Base-by-base conservation (phyloP, 345 rosid species). In the Crucihimalaya himalaica region DNA sequence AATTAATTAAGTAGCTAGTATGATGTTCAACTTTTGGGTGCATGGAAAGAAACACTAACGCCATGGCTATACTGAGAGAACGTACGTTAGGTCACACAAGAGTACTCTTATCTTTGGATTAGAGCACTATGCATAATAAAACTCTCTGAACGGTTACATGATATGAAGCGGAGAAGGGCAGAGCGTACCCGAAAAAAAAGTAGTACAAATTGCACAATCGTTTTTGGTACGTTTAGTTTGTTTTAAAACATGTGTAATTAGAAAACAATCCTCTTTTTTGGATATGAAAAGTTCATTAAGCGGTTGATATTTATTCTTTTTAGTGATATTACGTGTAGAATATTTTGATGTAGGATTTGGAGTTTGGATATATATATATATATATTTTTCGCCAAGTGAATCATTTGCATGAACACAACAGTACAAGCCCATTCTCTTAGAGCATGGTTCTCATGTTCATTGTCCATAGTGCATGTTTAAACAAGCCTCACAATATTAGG, bases 11-110 rank as follows among this genome's bases (percentile, higher is more conserved):
- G n/a, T n/a, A 7, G 46, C 15, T n/a, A 35, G 47, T 66, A 51
- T 45, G 48, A 5, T 23, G 15, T 15, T 21, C 6, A 66, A 21
- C 16, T 51, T 5, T 15, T 66, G 9, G 28, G 10, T 66, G 71
- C 71, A 51, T 34, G 59, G 13, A 51, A 66, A 66, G 35, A 37
- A 66, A 52, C 25, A 66, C 35, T 35, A 47, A 18, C 25, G 11
- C 25, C 34, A 40, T 66, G 51, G 47, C 23, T 21, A 5, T 13
- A 23, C 32, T 34, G 15, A 65, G 45, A 64, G 20, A 31, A 31
- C 23, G 8, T 57, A 57, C 4, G 42, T 53, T 53, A 5, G 35
- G 11, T 53, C 59, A 53, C 18, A 53, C 34, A 18, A 28, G 18
- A 14, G 4, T 14, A 53, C 18, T 15, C 6, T 7, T 53, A 53